phyloP scores from a whole-genome alignment of 805 yeast species.

The Ogataea wickerhamii region DNA sequence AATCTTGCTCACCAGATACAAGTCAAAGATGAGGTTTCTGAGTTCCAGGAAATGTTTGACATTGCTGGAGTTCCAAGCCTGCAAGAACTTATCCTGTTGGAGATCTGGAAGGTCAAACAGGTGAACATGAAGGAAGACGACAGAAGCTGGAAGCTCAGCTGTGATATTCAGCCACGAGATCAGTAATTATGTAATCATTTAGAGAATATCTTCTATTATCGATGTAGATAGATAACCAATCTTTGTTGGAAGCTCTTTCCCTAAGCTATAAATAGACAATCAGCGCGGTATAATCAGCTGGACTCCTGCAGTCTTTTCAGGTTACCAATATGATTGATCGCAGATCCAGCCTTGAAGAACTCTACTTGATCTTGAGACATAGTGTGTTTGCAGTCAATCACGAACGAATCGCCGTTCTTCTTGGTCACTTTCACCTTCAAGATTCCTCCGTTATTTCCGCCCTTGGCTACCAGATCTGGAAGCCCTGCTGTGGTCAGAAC shows the following conservation, averaged over 20 bases:
- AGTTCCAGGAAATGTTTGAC: conserved; percentile 34
- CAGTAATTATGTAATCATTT: too few species aligned
- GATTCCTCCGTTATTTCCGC: conserved; percentile 85
- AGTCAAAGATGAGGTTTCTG: conserved; percentile 7
- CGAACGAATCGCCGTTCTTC: conserved; percentile 64
- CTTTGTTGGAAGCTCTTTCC: too few species aligned
- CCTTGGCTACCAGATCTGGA: conserved; percentile 69
- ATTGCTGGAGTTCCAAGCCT: conserved; percentile 38
- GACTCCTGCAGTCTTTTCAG: conserved; percentile 20
- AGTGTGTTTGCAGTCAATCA: conserved; percentile 81
- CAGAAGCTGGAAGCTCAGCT: conserved; percentile 70
- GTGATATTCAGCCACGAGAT: conserved; percentile 52
- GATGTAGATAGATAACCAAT: too few species aligned
- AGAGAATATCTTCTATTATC: conserved; percentile 2
- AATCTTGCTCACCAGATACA: conserved; percentile 21
- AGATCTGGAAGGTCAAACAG: conserved; percentile 67
- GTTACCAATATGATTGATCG: conserved; percentile 75
- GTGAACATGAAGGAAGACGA: conserved; percentile 58
- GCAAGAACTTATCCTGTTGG: conserved; percentile 60
- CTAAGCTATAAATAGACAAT: neutral
- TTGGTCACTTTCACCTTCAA: conserved; percentile 71
- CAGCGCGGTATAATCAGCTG: neutral
- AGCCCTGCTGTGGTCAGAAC: conserved; percentile 70
- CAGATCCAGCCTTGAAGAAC: conserved; percentile 96
- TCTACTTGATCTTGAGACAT: conserved; percentile 96